These are phyloP conservation scores for Sporisorium reilianum DNA, from an alignment of 1,284 basidiomycete genomes.

Conservation along the genomic window DNA sequence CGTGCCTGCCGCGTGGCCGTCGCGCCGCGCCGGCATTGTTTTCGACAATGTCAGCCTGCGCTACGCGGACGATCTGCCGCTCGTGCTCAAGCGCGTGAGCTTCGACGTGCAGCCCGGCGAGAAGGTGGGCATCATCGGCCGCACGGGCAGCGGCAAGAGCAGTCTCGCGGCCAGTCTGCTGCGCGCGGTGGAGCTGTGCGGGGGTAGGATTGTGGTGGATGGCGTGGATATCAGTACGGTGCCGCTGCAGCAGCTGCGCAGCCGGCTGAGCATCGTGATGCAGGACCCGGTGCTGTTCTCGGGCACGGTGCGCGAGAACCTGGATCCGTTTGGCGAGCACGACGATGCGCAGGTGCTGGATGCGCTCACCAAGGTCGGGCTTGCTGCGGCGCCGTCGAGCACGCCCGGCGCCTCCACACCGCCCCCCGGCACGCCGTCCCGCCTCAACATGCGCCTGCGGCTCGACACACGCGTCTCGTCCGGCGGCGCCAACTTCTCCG, in stretches of 20 bases:
- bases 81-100: constrained; percentile 82
- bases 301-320: constrained; percentile 84
- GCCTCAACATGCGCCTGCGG: constrained; percentile 71
- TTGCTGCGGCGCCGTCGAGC: constrained; percentile 67
- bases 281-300: constrained; percentile 84
- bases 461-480: constrained; percentile 81
- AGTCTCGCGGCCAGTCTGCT: constrained; percentile 44
- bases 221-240: constrained; percentile 59
- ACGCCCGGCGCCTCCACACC: too few species aligned
- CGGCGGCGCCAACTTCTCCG: constrained; percentile 85
- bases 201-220: constrained; percentile 60
- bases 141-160: constrained; percentile 74
- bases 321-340: constrained; percentile 88
- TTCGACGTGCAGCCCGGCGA: constrained; percentile 80
- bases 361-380: constrained; percentile 32
- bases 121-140: constrained; percentile 71
- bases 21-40: constrained; percentile 72
- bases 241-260: constrained; percentile 61
- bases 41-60: constrained; percentile 82
- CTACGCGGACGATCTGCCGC: constrained; percentile 85
- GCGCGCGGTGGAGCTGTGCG: constrained; percentile 49
- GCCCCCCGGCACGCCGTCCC: too few species aligned
- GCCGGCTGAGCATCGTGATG: constrained; percentile 71
- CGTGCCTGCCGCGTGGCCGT: constrained; percentile 71
- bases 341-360: constrained; percentile 83